Percentiles rank a stretch among this genome's conserved stretches.
Evolutionary conservation across 495 filamentous ascomycete genomes (phyloP).

Genomic region (Glarea lozoyensis): DNA sequence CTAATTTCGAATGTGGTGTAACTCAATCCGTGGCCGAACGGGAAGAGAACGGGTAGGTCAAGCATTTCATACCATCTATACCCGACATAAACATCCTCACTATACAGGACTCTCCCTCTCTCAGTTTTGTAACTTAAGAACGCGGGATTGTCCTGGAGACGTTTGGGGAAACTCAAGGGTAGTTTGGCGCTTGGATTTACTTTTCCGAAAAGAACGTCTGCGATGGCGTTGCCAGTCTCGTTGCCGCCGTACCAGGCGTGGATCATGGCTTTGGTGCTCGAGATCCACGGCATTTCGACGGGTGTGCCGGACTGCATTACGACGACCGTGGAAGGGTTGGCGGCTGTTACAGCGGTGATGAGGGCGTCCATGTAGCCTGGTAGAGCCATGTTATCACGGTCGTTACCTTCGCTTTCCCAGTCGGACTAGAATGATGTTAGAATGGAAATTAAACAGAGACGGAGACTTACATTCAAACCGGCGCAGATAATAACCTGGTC

Average conservation of each 20-base stretch:
- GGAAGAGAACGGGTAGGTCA: conserved; percentile 60
- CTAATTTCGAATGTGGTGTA: conserved; percentile 70
- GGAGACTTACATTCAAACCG: conserved; percentile 62
- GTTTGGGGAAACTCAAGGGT: conserved; percentile 58
- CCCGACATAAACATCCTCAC: conserved; percentile 60
- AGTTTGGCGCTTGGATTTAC: conserved; percentile 60
- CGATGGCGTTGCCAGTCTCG: conserved; percentile 55
- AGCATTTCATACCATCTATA: conserved; percentile 59
- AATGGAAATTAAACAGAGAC: conserved; percentile 52
- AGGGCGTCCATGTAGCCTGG: conserved; percentile 45
- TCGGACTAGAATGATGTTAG: conserved; percentile 38
- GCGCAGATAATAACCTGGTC: conserved; percentile 64
- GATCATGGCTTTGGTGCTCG: conserved; percentile 51
- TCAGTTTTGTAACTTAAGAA: conserved; percentile 56
- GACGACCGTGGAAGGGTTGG: conserved; percentile 54
- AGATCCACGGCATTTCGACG: conserved; percentile 45
- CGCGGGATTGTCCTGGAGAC: conserved; percentile 63
- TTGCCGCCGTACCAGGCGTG: conserved; percentile 61
- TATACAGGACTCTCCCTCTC: conserved; percentile 46
- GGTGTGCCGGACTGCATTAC: conserved; percentile 52
- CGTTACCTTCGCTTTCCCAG: conserved; percentile 40
- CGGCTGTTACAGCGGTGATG: conserved; percentile 43
- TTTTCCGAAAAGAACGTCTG: conserved; percentile 55
- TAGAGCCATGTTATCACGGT: conserved; percentile 31
- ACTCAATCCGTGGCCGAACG: conserved; percentile 76